Conservation (phyloP, 2,329 filamentous ascomycete genomes). For the Penicillium digitatum region DNA sequence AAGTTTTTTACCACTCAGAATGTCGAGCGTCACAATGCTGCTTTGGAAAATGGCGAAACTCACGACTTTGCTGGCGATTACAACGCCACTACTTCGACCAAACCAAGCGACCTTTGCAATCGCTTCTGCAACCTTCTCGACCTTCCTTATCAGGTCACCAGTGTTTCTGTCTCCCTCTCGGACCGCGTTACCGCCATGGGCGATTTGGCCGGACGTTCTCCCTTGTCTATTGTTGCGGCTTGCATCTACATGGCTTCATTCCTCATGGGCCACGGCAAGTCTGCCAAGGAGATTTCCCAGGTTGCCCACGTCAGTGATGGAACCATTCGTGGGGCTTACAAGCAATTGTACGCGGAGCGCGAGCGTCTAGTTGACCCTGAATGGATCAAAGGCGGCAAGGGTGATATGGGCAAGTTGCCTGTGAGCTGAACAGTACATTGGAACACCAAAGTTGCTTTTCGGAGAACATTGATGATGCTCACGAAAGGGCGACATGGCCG, state of each 20-base stretch:
- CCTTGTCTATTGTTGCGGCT: slow-evolving; percentile 86
- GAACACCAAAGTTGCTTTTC: not conserved
- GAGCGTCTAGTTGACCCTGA: slow-evolving; percentile 70
- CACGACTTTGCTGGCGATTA: slow-evolving; percentile 56
- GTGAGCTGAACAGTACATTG: slow-evolving; percentile 32
- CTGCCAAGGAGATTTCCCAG: slow-evolving; percentile 78
- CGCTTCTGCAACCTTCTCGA: slow-evolving; percentile 85
- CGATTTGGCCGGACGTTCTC: slow-evolving; percentile 85
- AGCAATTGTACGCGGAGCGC: slow-evolving; percentile 71
- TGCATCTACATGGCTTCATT: slow-evolving; percentile 96
- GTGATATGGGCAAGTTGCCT: slow-evolving; percentile 68
- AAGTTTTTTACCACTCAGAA: slow-evolving; percentile 76
- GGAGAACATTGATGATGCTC: not conserved
- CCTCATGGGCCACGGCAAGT: slow-evolving; percentile 72
- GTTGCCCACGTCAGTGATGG: slow-evolving; percentile 92
- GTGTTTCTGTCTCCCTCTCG: slow-evolving; percentile 74
- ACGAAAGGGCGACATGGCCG: not conserved
- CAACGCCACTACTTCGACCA: slow-evolving; percentile 70
- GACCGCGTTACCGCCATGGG: slow-evolving; percentile 71
- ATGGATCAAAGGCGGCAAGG: slow-evolving; percentile 69
- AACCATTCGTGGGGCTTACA: slow-evolving; percentile 94
- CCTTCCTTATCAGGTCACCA: slow-evolving; percentile 70
- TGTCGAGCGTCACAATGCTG: slow-evolving; percentile 51
- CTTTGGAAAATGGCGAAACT: slow-evolving; percentile 51
- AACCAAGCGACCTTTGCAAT: slow-evolving; percentile 76